phyloP scores from a whole-genome alignment of 108 stramenopile genomes.

The Cylindrotheca fusiformis region DNA sequence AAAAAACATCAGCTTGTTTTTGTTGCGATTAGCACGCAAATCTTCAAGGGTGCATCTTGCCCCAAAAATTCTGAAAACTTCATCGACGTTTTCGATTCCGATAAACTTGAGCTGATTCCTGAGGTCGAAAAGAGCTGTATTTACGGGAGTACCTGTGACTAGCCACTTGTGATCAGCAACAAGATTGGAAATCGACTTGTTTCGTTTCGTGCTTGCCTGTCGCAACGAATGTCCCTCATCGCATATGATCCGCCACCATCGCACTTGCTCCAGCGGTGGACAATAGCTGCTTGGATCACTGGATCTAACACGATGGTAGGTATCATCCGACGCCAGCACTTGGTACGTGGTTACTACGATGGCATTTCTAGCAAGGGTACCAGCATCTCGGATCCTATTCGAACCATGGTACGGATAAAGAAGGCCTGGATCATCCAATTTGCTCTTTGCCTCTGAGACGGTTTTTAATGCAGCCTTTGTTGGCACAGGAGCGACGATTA shows the following conservation, averaged over 20 bases:
- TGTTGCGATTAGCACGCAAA: too few species aligned
- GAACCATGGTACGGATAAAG: constrained; percentile 52
- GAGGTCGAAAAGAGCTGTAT: constrained; percentile 28
- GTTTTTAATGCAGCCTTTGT: too few species aligned
- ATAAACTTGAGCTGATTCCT: constrained; percentile 43
- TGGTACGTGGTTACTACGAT: constrained; percentile 57
- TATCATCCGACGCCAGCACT: constrained; percentile 34
- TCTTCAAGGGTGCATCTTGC: too few species aligned
- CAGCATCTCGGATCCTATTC: constrained; percentile 36
- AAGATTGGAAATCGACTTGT: constrained; percentile 22
- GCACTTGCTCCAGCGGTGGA: constrained; percentile 39
- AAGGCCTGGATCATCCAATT: constrained; percentile 39
- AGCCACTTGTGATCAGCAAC: constrained; percentile 48
- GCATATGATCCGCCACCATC: constrained; percentile 61
- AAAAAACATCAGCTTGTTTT: constrained; percentile 28
- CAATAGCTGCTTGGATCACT: constrained; percentile 15
- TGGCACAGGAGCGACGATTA: too few species aligned
- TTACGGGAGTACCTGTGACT: constrained; percentile 31
- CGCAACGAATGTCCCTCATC: constrained; percentile 54
- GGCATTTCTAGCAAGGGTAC: constrained; percentile 20
- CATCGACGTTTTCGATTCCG: constrained; percentile 28
- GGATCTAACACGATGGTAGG: constrained; percentile 18
- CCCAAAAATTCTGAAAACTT: too few species aligned
- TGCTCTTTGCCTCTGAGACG: constrained; percentile 44
- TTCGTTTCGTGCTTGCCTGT: constrained; percentile 9